Percentiles rank a stretch among this genome's conserved stretches.
These are phyloP conservation scores for Aspergillus bridgeri DNA, from an alignment of 495 filamentous ascomycete species.

Conservation along the genomic window DNA sequence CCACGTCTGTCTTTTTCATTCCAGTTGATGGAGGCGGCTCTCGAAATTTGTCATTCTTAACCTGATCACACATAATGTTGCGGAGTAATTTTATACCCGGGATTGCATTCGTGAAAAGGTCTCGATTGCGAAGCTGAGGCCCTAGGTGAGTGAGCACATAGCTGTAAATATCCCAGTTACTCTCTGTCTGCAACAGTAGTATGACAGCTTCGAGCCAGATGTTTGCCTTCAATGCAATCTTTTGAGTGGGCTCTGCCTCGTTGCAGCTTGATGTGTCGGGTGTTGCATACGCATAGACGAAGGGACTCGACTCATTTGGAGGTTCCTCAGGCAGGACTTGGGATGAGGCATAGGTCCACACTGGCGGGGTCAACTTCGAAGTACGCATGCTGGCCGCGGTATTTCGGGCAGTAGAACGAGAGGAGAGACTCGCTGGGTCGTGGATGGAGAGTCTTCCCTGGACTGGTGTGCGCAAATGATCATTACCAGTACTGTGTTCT, in stretches of 20 bases:
- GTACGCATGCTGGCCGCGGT: constrained; percentile 32
- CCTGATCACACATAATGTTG: constrained; percentile 72
- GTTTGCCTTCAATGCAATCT: constrained; percentile 56
- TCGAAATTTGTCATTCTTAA: constrained; percentile 67
- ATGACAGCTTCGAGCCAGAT: constrained; percentile 76
- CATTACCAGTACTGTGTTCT: constrained; percentile 18
- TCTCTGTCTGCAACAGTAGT: constrained; percentile 67
- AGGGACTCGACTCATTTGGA: constrained; percentile 41
- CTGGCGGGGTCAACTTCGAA: constrained; percentile 44
- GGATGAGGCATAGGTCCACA: constrained; percentile 53
- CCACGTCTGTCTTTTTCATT: constrained; percentile 82
- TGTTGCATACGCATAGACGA: constrained; percentile 39
- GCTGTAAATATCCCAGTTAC: constrained; percentile 93
- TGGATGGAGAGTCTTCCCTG: constrained; percentile 21
- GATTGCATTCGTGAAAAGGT: constrained; percentile 70
- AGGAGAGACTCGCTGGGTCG: constrained; percentile 21
- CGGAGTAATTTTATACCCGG: constrained; percentile 74
- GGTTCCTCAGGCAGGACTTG: constrained; percentile 54
- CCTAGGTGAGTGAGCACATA: constrained; percentile 85
- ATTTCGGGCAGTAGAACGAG: constrained; percentile 31
- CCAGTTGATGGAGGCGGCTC: constrained; percentile 72
- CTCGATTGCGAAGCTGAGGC: constrained; percentile 82
- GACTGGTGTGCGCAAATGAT: constrained; percentile 20
- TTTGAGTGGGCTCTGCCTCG: constrained; percentile 24
- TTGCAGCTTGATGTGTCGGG: constrained; percentile 15